Conservation (phyloP, 2,329 filamentous ascomycete genomes). For the Talaromyces sp. region DNA sequence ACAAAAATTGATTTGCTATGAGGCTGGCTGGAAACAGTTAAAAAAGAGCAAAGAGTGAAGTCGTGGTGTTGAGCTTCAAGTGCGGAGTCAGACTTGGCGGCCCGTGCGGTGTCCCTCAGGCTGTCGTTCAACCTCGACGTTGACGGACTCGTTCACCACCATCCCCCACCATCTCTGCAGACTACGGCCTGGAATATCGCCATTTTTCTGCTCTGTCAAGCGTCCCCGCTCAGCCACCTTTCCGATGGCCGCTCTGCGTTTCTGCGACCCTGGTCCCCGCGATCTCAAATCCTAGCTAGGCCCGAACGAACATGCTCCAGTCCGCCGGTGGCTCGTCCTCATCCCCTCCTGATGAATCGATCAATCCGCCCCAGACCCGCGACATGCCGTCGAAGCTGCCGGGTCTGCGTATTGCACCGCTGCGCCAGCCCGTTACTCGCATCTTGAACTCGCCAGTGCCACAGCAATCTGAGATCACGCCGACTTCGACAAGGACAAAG, state of each 20-base stretch:
- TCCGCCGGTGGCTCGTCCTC: conserved; percentile 24
- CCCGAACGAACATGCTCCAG: conserved; percentile 23
- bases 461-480: conserved; percentile 21
- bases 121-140: background rate
- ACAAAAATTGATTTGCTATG: no score
- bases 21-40: background rate
- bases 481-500: background rate
- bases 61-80: background rate
- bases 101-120: background rate
- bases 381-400: conserved; percentile 36
- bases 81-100: background rate
- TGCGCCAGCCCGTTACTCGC: conserved; percentile 42
- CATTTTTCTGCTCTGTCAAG: background rate
- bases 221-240: background rate
- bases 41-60: background rate
- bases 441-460: conserved; percentile 34
- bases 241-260: conserved; percentile 8
- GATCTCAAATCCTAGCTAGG: conserved; percentile 10
- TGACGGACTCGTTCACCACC: background rate
- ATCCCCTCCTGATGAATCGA: conserved; percentile 33
- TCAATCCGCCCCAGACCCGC: conserved; percentile 28
- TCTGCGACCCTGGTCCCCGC: conserved; percentile 11
- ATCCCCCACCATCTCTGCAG: background rate
- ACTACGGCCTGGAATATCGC: background rate
- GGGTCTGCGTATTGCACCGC: conserved; percentile 42